Base-by-base conservation (phyloP, 2,329 filamentous ascomycete species). In the Arachnopeziza araneosa region DNA sequence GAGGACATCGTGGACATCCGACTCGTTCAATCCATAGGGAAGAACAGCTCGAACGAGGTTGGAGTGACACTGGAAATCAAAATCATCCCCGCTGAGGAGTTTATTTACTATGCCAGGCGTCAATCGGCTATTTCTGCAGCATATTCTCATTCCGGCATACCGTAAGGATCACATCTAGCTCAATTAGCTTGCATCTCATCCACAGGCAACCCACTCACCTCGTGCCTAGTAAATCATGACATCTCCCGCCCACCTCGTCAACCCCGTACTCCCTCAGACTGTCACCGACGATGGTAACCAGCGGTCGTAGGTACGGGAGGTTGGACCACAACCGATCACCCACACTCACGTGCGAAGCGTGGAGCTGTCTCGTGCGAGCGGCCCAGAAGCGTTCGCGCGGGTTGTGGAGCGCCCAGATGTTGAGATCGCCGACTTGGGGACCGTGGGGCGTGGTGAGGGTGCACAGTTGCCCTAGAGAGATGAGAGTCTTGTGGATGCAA, bases 381-480 rank as follows among this genome's bases (percentile, higher is more conserved):
- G 91, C 90, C 91, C 90, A 96, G 77, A 96, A 91, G 50, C 85
- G 81, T 72, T 96, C 91, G 17, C 89, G 83, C 0, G 90, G 88
- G 72, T 95, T 92, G 64, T 86, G 76, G 5, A 80, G 79, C 67
- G 88, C 90, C 89, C 89, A 96, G 67, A 95, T 81, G 72, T 96
- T 96, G 21, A 95, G 76, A 68, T 95, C 91, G 57, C 90, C 81
- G 54, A 96, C 90, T 75, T 96, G 91, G 0, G 91, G 85, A 0
- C 91, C 91, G 58, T 87, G 78, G 0, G 89, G 89, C 0, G 90
- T 93, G 60, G 85, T 88, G 63, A 96, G 85, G 17, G 86, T 83
- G 62, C 90, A 83, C 59, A 95, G 81, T 54, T 81, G 81, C 2
- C 89, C 88, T 1, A 83, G 21, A 12, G 21, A 50, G 24, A 6